Evolutionary conservation across 2,329 filamentous ascomycete genomes (phyloP), one percentile per base, ranked within the genome.

Genomic region (Alternaria brassicae): DNA sequence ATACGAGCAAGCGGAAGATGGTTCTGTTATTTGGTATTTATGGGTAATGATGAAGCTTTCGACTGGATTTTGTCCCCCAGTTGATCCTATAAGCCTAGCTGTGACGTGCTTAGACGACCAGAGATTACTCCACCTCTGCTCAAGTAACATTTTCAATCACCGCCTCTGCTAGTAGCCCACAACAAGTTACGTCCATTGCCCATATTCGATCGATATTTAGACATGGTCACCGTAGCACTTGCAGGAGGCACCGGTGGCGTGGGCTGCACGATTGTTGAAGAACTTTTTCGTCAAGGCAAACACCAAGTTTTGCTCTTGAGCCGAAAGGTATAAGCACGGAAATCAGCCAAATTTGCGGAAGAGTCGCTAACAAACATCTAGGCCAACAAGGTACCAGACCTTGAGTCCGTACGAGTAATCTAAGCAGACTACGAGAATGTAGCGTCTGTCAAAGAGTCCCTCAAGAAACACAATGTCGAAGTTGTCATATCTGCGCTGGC

Each of bases 231-330:
- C 5, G 56, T 70, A 48, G 67, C 62, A 57, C 56, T 71, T 17
- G 66, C 69, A 9, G 69, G 69, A 58, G 69, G 69, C 7, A 70
- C 66, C 6, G 67, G 69, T 17, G 61, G 63, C 4, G 45, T 70
- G n/a, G 67, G 69, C 12, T 56, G 62, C 3, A 58, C 58, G 7
- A 60, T 71, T 9, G 61, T 70, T 28, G 60, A 68, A 23, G 63
- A 56, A 9, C 55, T 71, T 6, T 53, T 63, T 0, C 37, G 36
- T 1, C 60, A 63, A 47, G 51, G 53, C 7, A 62, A 62, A 13
- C 63, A 71, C 42, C 41, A 62, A 19, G 53, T 65, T 12, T 34
- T 69, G 21, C 51, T 71, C 4, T 44, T 71, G 2, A 65, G 60
- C 21, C 51, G 67, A 27, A 67, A 57, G 15, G 67, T 68, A 27